These are phyloP conservation scores for Cladosporium velox DNA, from an alignment of 2,329 filamentous ascomycete species.

Conservation along the genomic window DNA sequence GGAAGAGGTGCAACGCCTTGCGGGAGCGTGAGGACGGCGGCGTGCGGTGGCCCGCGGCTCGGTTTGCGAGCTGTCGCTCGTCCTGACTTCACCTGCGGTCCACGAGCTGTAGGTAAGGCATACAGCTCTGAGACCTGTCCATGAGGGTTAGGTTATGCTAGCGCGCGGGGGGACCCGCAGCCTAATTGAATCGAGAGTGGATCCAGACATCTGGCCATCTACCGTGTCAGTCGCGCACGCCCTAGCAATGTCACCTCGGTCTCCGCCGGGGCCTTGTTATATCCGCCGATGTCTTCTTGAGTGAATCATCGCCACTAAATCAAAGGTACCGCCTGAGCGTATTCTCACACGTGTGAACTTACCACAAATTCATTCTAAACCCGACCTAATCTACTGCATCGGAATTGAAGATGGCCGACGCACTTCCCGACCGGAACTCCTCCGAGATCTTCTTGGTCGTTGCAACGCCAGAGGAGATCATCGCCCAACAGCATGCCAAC, in stretches of 20 bases:
- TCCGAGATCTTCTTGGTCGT: constrained; percentile 56
- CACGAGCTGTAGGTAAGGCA: not conserved
- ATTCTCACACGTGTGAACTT: not conserved
- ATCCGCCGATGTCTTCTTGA: not conserved
- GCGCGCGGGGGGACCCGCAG: not conserved
- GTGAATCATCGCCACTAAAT: not conserved
- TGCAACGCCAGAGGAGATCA: constrained; percentile 56
- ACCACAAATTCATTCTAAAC: not conserved
- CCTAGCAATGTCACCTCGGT: constrained; percentile 16
- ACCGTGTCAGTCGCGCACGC: not conserved
- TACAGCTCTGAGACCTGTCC: not conserved
- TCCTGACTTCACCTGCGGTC: not conserved
- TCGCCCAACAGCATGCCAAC: constrained; percentile 56
- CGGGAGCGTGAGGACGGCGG: not conserved
- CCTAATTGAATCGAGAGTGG: not conserved
- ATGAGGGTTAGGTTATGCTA: not conserved
- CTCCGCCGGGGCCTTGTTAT: constrained; percentile 4
- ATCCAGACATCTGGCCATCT: no score
- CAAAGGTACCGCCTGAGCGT: not conserved
- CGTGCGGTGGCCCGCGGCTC: constrained; percentile 3
- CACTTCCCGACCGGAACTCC: constrained; percentile 52
- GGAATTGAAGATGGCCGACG: not conserved
- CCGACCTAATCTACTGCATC: not conserved
- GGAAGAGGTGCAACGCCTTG: constrained; percentile 3
- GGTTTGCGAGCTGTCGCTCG: not conserved